These are phyloP conservation scores for Usnea hakonensis DNA, from an alignment of 495 filamentous ascomycete genomes.

Conservation along the genomic window DNA sequence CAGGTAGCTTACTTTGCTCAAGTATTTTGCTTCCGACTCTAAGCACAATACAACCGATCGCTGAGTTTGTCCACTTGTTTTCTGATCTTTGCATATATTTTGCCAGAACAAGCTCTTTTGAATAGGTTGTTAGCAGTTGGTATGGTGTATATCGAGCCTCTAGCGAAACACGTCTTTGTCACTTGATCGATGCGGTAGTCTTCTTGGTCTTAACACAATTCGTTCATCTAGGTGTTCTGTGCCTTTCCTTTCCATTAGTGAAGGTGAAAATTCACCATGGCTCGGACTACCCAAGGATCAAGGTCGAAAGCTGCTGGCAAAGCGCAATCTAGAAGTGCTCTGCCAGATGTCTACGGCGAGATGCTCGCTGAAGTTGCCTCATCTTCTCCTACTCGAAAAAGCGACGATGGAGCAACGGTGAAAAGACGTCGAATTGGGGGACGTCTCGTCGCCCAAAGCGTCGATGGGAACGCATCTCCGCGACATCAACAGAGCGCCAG, in stretches of 20 bases:
- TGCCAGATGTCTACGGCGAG: slow-evolving; percentile 55
- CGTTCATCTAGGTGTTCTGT: neutral
- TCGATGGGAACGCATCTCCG: slow-evolving; percentile 6
- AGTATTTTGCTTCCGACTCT: too few species aligned
- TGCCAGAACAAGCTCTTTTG: too few species aligned
- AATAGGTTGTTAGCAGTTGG: too few species aligned
- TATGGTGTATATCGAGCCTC: too few species aligned
- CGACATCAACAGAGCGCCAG: slow-evolving; percentile 4
- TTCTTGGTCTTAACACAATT: too few species aligned
- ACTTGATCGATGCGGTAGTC: too few species aligned
- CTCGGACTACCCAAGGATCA: neutral
- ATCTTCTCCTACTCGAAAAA: slow-evolving; percentile 29
- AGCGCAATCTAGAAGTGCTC: slow-evolving; percentile 18
- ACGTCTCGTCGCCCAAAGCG: slow-evolving; percentile 20
- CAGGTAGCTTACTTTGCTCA: too few species aligned
- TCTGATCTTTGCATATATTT: too few species aligned
- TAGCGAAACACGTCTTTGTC: too few species aligned
- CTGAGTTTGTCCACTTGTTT: too few species aligned
- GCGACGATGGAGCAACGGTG: slow-evolving; percentile 30
- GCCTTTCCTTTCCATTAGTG: neutral
- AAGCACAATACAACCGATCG: too few species aligned
- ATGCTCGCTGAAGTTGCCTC: slow-evolving; percentile 59
- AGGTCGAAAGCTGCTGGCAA: neutral
- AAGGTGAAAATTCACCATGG: neutral
- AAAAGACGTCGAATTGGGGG: slow-evolving; percentile 40